Percentiles rank a stretch among this genome's conserved stretches.
These are phyloP conservation scores for Cladosporium phlei DNA, from an alignment of 2,329 filamentous ascomycete species.

Conservation along the genomic window DNA sequence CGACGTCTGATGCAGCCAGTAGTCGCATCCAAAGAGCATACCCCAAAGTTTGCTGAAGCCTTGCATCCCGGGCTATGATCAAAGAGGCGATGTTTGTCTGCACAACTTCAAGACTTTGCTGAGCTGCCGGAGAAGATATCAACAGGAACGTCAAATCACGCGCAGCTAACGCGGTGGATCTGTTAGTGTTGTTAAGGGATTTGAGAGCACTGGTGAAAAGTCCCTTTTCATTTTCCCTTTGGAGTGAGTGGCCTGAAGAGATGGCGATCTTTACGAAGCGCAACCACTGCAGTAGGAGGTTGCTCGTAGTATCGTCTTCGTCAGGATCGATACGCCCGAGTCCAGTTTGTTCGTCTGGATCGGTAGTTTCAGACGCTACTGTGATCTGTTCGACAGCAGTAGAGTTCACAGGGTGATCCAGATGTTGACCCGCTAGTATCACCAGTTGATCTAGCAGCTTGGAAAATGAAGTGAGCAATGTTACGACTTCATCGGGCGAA, in stretches of 20 bases:
- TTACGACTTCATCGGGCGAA: slow-evolving; percentile 2
- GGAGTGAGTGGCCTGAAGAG: background rate
- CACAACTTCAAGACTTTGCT: background rate
- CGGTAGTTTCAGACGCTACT: background rate
- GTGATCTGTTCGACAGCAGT: background rate
- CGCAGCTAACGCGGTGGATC: slow-evolving; percentile 6
- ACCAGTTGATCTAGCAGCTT: background rate
- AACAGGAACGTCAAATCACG: slow-evolving; percentile 9
- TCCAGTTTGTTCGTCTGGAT: background rate
- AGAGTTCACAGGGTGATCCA: background rate
- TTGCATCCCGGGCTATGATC: slow-evolving; percentile 2
- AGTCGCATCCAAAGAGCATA: slow-evolving; percentile 28
- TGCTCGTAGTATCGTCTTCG: background rate
- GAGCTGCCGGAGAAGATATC: background rate
- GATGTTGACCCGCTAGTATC: background rate
- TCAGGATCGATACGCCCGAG: background rate
- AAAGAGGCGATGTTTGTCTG: background rate
- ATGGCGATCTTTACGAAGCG: background rate
- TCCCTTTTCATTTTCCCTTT: background rate
- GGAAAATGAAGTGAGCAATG: background rate
- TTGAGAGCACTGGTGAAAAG: background rate
- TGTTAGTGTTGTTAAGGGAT: background rate
- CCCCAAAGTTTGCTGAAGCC: slow-evolving; percentile 17
- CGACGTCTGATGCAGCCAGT: slow-evolving; percentile 9
- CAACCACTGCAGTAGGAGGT: background rate